phyloP scores from a whole-genome alignment of 257 asterid species.

The Solanum lycopersicoides region DNA sequence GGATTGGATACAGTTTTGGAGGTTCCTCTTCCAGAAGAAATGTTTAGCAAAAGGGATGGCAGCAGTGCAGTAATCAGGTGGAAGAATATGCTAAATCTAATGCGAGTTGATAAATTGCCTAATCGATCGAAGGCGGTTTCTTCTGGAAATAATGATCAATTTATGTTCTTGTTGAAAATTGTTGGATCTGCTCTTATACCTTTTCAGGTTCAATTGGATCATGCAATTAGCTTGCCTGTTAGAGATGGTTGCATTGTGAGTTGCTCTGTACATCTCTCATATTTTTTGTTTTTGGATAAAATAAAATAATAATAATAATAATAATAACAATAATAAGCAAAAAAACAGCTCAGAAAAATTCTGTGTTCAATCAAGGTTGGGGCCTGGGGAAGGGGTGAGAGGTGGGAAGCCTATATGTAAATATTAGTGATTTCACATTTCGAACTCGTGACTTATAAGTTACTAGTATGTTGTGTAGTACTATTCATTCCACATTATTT shows the following conservation, averaged over 20 bases:
- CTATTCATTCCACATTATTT: not conserved
- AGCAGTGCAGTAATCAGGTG: conserved; percentile 53
- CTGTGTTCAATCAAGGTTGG: not conserved
- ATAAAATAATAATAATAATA: no score
- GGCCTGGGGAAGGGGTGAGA: not conserved
- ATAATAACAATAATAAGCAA: no score
- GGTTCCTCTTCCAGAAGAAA: conserved; percentile 84
- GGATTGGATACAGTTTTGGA: conserved; percentile 78
- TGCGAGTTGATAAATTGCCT: conserved; percentile 39
- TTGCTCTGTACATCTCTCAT: not conserved
- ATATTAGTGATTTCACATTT: not conserved
- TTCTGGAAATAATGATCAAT: conserved; percentile 41
- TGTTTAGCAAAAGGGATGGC: conserved; percentile 64
- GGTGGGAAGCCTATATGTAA: not conserved
- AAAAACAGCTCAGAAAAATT: no score
- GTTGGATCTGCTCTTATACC: conserved; percentile 85
- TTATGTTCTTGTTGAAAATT: conserved; percentile 61
- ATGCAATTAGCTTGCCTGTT: conserved; percentile 36
- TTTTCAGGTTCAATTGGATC: conserved; percentile 46
- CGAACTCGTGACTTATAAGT: not conserved
- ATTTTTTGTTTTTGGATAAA: not conserved
- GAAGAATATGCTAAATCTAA: conserved; percentile 61
- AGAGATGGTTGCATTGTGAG: conserved; percentile 65
- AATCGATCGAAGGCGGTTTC: conserved; percentile 10
- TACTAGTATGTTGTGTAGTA: not conserved